Evolutionary conservation across 352 stramenopile genomes (phyloP), one percentile per base, ranked within the genome.

Genomic region (Blastocystis sp.): DNA sequence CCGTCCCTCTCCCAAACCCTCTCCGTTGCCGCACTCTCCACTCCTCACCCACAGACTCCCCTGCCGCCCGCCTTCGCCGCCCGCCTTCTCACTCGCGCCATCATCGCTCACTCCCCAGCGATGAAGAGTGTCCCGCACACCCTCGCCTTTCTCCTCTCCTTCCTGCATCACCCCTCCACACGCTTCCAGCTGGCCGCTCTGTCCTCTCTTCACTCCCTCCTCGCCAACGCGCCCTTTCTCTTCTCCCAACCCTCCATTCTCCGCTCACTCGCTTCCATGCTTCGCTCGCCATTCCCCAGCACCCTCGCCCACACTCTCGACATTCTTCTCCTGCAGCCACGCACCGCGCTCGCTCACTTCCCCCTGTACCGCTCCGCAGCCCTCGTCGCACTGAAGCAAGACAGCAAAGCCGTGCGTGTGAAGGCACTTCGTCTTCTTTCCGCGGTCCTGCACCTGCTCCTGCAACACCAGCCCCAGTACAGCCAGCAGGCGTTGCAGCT

Each of bases 281-380:
- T 81, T 48, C 23, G 23, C 52, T 17, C n/a, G n/a, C n/a, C 71
- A 65, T 19, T 34, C 43, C 21, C 23, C 64, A 38, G 34, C 64
- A 48, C 45, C 34, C 23, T 74, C 28, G 64, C 40, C 21, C 34
- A 52, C 34, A n/a, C 43, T 1, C 40, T 74, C 40, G 64, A 74
- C 64, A 43, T 74, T 28, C 34, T 74, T 5, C 71, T 81, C 59
- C 9, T 81, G 52, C 48, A 74, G 1, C 64, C 64, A 3, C 45
- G 21, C 28, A 11, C 66, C 17, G 17, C 62, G 34, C 45, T 64
- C 45, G 43, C 71, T 34, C 11, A 48, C 2, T 53, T 21, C 43
- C 28, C 38, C 23, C 71, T 61, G 14, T n/a, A 66, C 21, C 64
- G 64, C 5, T 45, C 64, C 34, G 64, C 64, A 9, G 64, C 43